Base-by-base conservation (phyloP, 768 basidiomycete species). In the Gymnopilus junonius region DNA sequence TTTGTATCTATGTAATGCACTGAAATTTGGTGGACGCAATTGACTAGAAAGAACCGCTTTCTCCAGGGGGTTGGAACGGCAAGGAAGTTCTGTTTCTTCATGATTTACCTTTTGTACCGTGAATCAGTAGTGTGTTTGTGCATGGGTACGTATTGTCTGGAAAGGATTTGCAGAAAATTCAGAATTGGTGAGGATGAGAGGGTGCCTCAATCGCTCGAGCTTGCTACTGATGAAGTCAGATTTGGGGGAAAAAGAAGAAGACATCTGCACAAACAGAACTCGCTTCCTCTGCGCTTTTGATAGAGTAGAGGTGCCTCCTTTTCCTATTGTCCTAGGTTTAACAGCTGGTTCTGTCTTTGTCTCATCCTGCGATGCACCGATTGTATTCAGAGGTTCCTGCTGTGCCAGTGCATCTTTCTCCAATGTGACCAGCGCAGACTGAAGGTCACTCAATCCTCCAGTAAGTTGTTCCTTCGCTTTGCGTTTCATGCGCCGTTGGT, bases 71-170 rank as follows among this genome's bases (percentile, higher is more conserved):
- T n/a, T 20, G 14, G 14, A 51, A 55, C 15, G 23, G 35, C 17
- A n/a, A 10, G 21, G 14, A 27, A 23, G 15, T n/a, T 43, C 25
- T 8, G 8, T 20, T 37, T 2, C 21, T 4, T 27, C 27, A 55
- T 10, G 54, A 14, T 55, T 27, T 27, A 21, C 53, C 21, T 54
- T 37, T 54, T 12, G 12, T n/a, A 17, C 15, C 21, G 34, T 59
- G 63, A 39, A 45, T 87, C 35, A 92, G 64, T 11, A 93, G 79
- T 0, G 93, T 92, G 70, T 94, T 94, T 89, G 82, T 2, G 88
- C 91, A 72, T 94, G 93, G 4, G 83, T 89, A 5, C 91, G 88
- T 67, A 94, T 91, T 1, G 91, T 88, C 68, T 87, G 79, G 71
- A 94, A 94, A 1, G 93, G 93, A 69, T 88, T 89, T 32, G 83